Percentiles rank a stretch among this genome's conserved stretches.
phyloP scores from a whole-genome alignment of 495 filamentous ascomycete genomes.

The Bacidia rubella region DNA sequence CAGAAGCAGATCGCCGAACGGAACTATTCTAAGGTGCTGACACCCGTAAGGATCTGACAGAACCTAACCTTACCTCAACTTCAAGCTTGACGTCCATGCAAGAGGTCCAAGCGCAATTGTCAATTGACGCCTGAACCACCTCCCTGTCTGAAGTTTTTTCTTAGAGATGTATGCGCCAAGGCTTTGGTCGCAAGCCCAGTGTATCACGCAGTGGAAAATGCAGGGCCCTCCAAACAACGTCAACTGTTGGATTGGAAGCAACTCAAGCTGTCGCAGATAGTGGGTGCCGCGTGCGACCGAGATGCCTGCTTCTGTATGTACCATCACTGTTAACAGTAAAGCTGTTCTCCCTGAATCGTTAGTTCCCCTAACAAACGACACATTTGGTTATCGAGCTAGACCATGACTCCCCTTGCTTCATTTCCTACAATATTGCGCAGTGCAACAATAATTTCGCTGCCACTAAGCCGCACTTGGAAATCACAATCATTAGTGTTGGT shows the following conservation, averaged over 20 bases:
- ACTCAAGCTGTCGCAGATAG: neutral
- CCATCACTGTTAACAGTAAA: neutral
- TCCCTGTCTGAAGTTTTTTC: too few species aligned
- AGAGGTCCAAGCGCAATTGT: too few species aligned
- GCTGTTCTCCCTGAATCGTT: neutral
- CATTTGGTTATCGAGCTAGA: neutral
- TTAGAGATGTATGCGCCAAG: neutral
- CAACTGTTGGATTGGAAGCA: neutral
- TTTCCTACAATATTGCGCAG: neutral
- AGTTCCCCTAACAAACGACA: neutral
- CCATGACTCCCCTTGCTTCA: neutral
- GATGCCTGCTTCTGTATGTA: neutral
- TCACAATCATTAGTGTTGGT: slow-evolving; percentile 33
- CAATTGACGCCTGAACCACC: too few species aligned
- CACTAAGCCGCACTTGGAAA: slow-evolving; percentile 5
- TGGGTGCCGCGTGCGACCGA: neutral
- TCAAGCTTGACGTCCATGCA: too few species aligned
- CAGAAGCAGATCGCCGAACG: too few species aligned
- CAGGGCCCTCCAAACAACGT: neutral
- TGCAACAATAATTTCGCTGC: neutral
- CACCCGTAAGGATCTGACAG: too few species aligned
- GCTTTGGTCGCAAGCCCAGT: too few species aligned
- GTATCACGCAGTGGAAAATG: neutral
- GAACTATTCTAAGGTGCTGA: too few species aligned
- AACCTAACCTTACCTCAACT: too few species aligned